A percentile compares a stretch with the other conserved stretches of the same genome.
Evolutionary conservation across 1,139 yeast species (phyloP).

Genomic region (Candida sp.): DNA sequence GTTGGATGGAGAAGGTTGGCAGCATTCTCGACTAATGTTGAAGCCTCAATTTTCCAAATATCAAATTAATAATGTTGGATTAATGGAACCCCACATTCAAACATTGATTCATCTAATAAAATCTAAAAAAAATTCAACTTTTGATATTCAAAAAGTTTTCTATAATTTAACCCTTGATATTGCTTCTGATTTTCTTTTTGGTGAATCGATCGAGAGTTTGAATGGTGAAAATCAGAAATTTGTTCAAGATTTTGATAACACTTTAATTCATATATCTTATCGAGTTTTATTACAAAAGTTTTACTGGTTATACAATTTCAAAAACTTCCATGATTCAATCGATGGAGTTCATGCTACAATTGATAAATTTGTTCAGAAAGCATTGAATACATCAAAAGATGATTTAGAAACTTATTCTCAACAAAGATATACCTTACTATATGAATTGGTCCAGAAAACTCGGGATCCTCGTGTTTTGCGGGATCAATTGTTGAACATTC

Average conservation of each 20-base stretch:
- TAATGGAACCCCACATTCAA: constrained; percentile 45
- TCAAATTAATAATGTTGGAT: constrained; percentile 42
- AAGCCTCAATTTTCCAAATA: constrained; percentile 55
- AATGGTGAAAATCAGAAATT: constrained; percentile 35
- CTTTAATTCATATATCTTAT: constrained; percentile 34
- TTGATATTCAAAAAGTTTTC: constrained; percentile 38
- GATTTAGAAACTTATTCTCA: constrained; percentile 27
- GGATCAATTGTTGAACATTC: constrained; percentile 49
- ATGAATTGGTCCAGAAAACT: constrained; percentile 48
- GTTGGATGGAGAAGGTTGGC: constrained; percentile 57
- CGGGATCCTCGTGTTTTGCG: constrained; percentile 44
- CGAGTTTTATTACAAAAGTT: constrained; percentile 34
- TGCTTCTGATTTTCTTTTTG: constrained; percentile 58
- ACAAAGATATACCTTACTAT: constrained; percentile 47
- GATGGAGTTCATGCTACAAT: constrained; percentile 31
- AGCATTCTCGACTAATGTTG: constrained; percentile 51
- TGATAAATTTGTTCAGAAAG: constrained; percentile 24
- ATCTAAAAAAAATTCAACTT: constrained; percentile 15
- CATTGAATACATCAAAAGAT: constrained; percentile 22
- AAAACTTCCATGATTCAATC: constrained; percentile 27
- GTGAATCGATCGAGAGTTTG: constrained; percentile 44
- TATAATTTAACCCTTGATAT: constrained; percentile 52
- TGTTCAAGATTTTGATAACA: constrained; percentile 38
- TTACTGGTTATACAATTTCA: constrained; percentile 28
- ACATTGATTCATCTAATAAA: constrained; percentile 28